These are phyloP conservation scores for Mycosphaerelloides madeirae DNA, from an alignment of 2,329 filamentous ascomycete genomes.

Conservation along the genomic window DNA sequence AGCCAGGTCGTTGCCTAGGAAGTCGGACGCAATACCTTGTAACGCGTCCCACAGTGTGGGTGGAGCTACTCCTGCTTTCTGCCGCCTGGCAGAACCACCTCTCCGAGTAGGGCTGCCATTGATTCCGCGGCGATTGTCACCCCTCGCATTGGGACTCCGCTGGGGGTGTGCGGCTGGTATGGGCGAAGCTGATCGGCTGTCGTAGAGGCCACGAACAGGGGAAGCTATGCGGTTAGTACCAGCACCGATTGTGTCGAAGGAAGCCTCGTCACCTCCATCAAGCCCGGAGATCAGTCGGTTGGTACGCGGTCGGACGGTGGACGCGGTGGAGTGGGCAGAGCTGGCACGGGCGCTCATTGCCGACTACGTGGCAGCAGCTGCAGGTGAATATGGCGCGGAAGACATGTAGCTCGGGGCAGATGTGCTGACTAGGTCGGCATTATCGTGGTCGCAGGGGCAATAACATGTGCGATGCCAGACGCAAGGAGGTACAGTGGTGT, in stretches of 20 bases:
- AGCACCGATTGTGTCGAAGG: constrained; percentile 33
- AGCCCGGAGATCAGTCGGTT: constrained; percentile 45
- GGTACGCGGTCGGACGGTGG: constrained; percentile 44
- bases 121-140: neutral
- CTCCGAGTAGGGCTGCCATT: constrained; percentile 3
- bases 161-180: constrained; percentile 35
- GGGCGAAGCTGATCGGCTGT: constrained; percentile 39
- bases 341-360: constrained; percentile 28
- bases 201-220: constrained; percentile 35
- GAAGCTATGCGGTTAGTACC: constrained; percentile 30
- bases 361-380: constrained; percentile 11
- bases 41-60: constrained; percentile 43
- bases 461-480: no score
- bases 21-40: constrained; percentile 46
- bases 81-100: constrained; percentile 14
- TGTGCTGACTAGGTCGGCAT: no score
- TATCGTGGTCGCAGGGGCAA: no score
- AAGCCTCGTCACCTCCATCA: constrained; percentile 40
- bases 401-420: no score
- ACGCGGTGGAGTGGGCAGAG: constrained; percentile 36
- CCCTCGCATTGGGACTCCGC: constrained; percentile 9
- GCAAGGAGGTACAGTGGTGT: no score
- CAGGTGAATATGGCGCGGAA: neutral
- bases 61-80: constrained; percentile 15
- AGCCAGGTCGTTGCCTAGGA: constrained; percentile 40